Base-by-base conservation (phyloP, 2,329 filamentous ascomycete genomes). In the Leptographium wingfieldii region DNA sequence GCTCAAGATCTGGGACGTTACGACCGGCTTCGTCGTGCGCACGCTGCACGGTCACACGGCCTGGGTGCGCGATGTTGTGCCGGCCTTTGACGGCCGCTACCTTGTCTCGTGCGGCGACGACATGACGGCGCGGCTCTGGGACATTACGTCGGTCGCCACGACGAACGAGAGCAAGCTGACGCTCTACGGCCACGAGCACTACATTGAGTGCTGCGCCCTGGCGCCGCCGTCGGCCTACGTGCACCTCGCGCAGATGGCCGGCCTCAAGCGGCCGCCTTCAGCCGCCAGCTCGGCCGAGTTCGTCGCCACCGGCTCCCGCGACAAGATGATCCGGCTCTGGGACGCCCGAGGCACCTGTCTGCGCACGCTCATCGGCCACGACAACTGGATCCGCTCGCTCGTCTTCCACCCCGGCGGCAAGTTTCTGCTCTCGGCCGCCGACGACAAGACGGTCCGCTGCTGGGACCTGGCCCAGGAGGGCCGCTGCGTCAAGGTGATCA, bases 401-500 rank as follows among this genome's bases (percentile, higher is more conserved):
- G 84, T 90, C 11, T 97, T 96, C 71, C 92, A 96, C 68, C 92
- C 92, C 0, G 88, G 90, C 10, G 92, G 92, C 52, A 95, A 92
- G 72, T 96, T 94, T 68, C 79, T 97, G 1, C 74, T 97, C 6
- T 92, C 87, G 7, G 89, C 88, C 25, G 82, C 87, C 19, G 92
- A 97, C 70, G 92, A 97, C 74, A 95, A 94, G 75, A 92, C 90
- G 5, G 79, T 97, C 62, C 81, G 92, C 59, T 96, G 92, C 76
- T 97, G 92, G 92, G 92, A 97, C 74, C 76, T 97, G 31, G 81
- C 82, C 31, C 92, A 97, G 70, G 91, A 95, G 70, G 90, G 89
- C 51, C 92, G 91, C 68, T 92, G 90, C 67, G 90, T 96, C 65
- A 92, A 92, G 72, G 85, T 84, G 0, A 75, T 97, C 19, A 78